Conservation (phyloP, 495 filamentous ascomycete genomes). For the Chlorociboria aeruginascens region DNA sequence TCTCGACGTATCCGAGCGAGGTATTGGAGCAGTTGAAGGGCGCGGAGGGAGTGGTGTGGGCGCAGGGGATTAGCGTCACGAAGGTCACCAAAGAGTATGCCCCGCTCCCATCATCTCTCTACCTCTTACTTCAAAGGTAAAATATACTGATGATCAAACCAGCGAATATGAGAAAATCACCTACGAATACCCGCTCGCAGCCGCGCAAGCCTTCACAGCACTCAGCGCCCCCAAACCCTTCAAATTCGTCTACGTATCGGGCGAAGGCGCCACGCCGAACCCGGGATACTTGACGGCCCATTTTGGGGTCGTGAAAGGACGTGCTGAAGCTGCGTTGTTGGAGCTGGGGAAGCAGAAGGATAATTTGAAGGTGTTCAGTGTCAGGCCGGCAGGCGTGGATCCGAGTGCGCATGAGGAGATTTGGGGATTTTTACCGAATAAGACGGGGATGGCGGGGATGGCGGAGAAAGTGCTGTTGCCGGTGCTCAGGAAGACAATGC, state of each 20-base stretch:
- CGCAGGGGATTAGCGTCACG: slow-evolving; percentile 47
- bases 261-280: slow-evolving; percentile 36
- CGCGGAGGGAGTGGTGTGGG: slow-evolving; percentile 60
- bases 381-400: slow-evolving; percentile 13
- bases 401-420: slow-evolving; percentile 2
- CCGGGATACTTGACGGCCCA: slow-evolving; percentile 40
- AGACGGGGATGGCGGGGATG: neutral
- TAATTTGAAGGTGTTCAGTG: slow-evolving; percentile 28
- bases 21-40: slow-evolving; percentile 48
- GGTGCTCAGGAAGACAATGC: slow-evolving; percentile 1
- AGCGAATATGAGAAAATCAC: slow-evolving; percentile 62
- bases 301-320: slow-evolving; percentile 51
- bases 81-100: slow-evolving; percentile 46
- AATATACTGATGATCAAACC: neutral
- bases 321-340: slow-evolving; percentile 43
- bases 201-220: slow-evolving; percentile 46
- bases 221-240: slow-evolving; percentile 35
- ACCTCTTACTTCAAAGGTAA: neutral
- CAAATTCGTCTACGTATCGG: slow-evolving; percentile 61
- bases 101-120: neutral
- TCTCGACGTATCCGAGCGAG: slow-evolving; percentile 38
- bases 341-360: slow-evolving; percentile 27
- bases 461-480: slow-evolving; percentile 15
- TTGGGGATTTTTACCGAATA: slow-evolving; percentile 3
- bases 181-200: slow-evolving; percentile 46